phyloP scores from a whole-genome alignment of 331 rosid genomes.

The Prunus yedoensis region DNA sequence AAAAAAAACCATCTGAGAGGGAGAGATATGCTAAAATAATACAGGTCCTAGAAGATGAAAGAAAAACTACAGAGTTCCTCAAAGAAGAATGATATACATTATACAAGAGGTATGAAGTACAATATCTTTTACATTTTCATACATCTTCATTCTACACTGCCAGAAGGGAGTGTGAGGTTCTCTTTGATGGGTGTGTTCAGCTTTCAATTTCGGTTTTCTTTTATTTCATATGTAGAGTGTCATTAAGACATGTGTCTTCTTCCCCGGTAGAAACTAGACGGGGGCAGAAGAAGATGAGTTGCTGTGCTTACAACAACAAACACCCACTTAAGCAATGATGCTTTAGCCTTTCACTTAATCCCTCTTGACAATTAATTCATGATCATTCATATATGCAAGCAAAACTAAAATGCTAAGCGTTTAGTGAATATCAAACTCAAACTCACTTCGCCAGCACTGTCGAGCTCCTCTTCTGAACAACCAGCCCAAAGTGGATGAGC shows the following conservation, averaged over 20 bases:
- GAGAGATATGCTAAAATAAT: not conserved
- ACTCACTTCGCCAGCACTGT: slow-evolving; percentile 97
- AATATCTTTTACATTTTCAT: not conserved
- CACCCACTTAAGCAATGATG: not conserved
- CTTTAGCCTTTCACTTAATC: not conserved
- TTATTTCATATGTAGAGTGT: not conserved
- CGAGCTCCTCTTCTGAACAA: slow-evolving; percentile 93
- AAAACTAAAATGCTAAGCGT: not conserved
- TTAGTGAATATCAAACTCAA: not conserved
- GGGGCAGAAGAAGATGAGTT: not conserved
- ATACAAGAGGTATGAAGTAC: not conserved
- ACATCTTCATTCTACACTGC: not conserved
- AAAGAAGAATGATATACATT: too few species aligned
- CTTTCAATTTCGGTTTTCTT: not conserved
- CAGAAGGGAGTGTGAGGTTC: not conserved
- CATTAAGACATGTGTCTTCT: not conserved
- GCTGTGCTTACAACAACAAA: not conserved
- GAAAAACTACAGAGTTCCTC: not conserved
- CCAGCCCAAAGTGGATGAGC: slow-evolving; percentile 98
- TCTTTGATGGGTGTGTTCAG: not conserved
- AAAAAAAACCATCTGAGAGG: not conserved
- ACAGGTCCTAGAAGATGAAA: not conserved
- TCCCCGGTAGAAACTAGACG: not conserved
- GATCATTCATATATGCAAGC: not conserved
- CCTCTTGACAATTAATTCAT: not conserved